Evolutionary conservation across 768 basidiomycete genomes (phyloP).

Genomic region (Imleria badia): DNA sequence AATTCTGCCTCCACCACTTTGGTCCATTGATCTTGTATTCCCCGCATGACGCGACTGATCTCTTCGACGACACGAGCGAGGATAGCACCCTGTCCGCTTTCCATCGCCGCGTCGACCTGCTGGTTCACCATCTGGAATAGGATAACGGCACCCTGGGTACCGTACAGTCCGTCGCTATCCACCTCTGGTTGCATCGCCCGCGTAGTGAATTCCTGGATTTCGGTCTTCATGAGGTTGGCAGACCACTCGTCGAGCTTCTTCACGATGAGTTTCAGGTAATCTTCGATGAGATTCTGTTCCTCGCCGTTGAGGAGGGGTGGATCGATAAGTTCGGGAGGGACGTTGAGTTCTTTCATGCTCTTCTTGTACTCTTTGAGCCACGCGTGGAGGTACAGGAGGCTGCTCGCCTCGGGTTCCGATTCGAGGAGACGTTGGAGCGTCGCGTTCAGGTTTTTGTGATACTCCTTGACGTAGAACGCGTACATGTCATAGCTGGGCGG

Average conservation of each 20-base stretch:
- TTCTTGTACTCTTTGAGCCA: conserved; percentile 97
- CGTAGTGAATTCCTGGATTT: conserved; percentile 78
- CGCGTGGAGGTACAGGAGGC: conserved; percentile 79
- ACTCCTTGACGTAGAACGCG: conserved; percentile 78
- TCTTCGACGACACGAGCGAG: conserved; percentile 89
- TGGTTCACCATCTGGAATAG: conserved; percentile 99
- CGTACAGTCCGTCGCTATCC: conserved; percentile 86
- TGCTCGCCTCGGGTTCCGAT: conserved; percentile 83
- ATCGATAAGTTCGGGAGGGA: conserved; percentile 77
- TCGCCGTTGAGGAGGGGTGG: conserved; percentile 95
- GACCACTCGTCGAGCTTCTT: conserved; percentile 98
- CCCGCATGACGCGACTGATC: conserved; percentile 83
- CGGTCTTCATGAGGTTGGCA: conserved; percentile 88
- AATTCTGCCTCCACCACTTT: conserved; percentile 79
- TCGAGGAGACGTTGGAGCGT: conserved; percentile 69
- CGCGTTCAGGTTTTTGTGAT: conserved; percentile 81
- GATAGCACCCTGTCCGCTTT: conserved; percentile 94
- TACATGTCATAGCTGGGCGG: conserved; percentile 91
- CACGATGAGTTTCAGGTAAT: conserved; percentile 91
- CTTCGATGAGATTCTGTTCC: conserved; percentile 90
- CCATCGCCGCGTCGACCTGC: conserved; percentile 91
- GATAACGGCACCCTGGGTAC: conserved; percentile 89
- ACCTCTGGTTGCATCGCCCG: conserved; percentile 86
- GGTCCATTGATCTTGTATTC: conserved; percentile 86
- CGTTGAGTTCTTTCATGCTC: conserved; percentile 91